Evolutionary conservation across 2,329 filamentous ascomycete genomes (phyloP).

Genomic region (Malbranchea zuffiana): DNA sequence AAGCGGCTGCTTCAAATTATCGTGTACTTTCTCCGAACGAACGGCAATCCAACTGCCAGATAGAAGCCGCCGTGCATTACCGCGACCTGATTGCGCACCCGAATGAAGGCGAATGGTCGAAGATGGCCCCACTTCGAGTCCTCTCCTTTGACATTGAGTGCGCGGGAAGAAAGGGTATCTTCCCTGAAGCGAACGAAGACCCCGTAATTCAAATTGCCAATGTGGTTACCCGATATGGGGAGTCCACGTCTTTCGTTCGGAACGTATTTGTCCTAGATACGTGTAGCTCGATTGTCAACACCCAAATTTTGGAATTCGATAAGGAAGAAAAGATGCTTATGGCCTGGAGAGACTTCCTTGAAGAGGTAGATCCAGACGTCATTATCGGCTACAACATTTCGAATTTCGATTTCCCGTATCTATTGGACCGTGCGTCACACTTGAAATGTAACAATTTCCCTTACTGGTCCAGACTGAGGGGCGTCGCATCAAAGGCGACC

Average conservation of each 20-base stretch:
- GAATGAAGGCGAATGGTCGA: conserved; percentile 88
- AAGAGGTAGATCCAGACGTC: conserved; percentile 87
- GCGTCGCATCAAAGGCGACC: conserved; percentile 58
- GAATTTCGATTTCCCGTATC: conserved; percentile 97
- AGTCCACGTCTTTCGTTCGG: conserved; percentile 86
- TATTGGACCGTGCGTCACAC: conserved; percentile 76
- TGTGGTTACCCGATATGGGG: conserved; percentile 86
- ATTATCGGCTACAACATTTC: conserved; percentile 98
- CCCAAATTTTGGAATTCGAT: conserved; percentile 74
- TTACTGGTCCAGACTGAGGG: conserved; percentile 72
- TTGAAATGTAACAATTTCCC: conserved; percentile 72
- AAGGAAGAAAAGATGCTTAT: conserved; percentile 82
- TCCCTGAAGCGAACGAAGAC: conserved; percentile 82
- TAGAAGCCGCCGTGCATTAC: conserved; percentile 80
- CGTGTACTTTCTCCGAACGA: conserved; percentile 54
- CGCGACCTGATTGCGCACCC: conserved; percentile 74
- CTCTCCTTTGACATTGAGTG: conserved; percentile 98
- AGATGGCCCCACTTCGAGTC: conserved; percentile 88
- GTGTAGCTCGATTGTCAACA: conserved; percentile 88
- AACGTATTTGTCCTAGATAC: conserved; percentile 94
- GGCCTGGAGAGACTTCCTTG: conserved; percentile 80
- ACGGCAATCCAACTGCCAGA: conserved; percentile 86
- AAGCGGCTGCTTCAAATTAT: conserved; percentile 65
- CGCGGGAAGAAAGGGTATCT: conserved; percentile 92
- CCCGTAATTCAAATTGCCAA: conserved; percentile 98